Evolutionary conservation across 192 early-diverging fungal species (phyloP).

Genomic region (Gaertneriomyces sp.): DNA sequence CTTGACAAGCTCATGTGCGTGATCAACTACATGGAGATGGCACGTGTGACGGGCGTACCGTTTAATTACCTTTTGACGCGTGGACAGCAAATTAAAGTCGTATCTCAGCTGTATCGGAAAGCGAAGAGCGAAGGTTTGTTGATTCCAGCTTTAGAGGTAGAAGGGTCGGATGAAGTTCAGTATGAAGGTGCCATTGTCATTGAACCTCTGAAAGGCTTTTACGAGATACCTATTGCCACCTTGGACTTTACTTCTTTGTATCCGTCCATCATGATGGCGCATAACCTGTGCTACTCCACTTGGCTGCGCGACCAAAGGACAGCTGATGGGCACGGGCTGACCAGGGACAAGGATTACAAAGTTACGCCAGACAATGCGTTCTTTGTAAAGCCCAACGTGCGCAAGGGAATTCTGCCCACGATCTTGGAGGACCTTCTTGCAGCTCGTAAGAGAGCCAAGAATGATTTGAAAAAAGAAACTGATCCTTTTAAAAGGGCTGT

Average conservation of each 20-base stretch:
- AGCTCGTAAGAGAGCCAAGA: constrained; percentile 90
- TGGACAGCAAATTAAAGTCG: constrained; percentile 98
- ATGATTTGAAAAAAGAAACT: constrained; percentile 91
- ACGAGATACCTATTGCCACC: constrained; percentile 93
- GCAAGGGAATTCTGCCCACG: constrained; percentile 81
- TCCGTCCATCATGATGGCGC: constrained; percentile 99
- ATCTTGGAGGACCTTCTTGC: constrained; percentile 85
- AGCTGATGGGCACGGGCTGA: constrained; percentile 42
- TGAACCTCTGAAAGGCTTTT: constrained; percentile 90
- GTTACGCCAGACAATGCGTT: constrained; percentile 80
- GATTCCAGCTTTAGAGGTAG: constrained; percentile 80
- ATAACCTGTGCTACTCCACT: constrained; percentile 97
- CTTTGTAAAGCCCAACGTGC: constrained; percentile 73
- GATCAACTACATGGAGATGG: constrained; percentile 98
- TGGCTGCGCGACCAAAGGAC: constrained; percentile 60
- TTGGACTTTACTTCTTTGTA: constrained; percentile 98
- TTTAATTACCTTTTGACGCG: constrained; percentile 91
- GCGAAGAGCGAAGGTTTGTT: constrained; percentile 76
- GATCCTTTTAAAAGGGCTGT: constrained; percentile 94
- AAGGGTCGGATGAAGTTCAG: constrained; percentile 75
- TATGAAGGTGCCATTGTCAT: constrained; percentile 97
- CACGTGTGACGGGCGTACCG: constrained; percentile 92
- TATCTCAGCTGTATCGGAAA: constrained; percentile 91
- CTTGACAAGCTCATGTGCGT: constrained; percentile 97
- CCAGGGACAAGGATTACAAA: constrained; percentile 79